Conservation (phyloP, 768 basidiomycete genomes). For the Leucosporidium scottii region DNA sequence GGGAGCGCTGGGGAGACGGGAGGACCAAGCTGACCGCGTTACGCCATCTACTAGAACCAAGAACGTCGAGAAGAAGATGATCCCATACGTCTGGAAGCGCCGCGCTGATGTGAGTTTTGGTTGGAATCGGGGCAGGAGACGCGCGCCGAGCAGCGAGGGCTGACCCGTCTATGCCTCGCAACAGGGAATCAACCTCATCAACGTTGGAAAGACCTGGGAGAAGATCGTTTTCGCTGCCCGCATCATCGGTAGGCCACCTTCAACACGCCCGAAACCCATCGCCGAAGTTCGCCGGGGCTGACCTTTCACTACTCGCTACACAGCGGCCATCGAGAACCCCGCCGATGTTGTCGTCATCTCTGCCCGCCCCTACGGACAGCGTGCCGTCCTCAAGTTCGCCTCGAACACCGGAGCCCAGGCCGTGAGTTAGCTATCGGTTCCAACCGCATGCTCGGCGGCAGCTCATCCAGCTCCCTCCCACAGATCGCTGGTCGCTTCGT, state of each 20-base stretch:
- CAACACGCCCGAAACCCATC: not conserved
- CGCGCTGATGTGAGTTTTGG: constrained; percentile 73
- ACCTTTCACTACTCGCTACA: not conserved
- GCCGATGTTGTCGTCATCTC: constrained; percentile 97
- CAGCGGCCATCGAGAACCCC: constrained; percentile 73
- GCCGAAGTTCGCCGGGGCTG: not conserved
- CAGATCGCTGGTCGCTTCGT: constrained; percentile 95
- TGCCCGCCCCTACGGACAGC: constrained; percentile 96
- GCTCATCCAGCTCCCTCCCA: not conserved
- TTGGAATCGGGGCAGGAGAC: too few relatives aligned
- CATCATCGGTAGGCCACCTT: constrained; percentile 57
- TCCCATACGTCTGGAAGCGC: constrained; percentile 94
- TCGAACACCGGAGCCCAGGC: constrained; percentile 97
- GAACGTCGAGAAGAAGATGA: constrained; percentile 99
- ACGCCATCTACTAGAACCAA: constrained; percentile 52
- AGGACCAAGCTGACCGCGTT: not conserved
- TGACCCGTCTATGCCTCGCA: not conserved
- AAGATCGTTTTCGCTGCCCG: constrained; percentile 85
- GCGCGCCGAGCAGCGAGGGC: not conserved
- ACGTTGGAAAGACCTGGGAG: constrained; percentile 99
- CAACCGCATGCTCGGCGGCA: not conserved
- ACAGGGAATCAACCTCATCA: constrained; percentile 87
- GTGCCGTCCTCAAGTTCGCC: constrained; percentile 97
- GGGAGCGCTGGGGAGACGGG: not conserved
- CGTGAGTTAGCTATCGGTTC: not conserved